These are phyloP conservation scores for Lophium mytilinum DNA, from an alignment of 495 filamentous ascomycete species.

Conservation along the genomic window DNA sequence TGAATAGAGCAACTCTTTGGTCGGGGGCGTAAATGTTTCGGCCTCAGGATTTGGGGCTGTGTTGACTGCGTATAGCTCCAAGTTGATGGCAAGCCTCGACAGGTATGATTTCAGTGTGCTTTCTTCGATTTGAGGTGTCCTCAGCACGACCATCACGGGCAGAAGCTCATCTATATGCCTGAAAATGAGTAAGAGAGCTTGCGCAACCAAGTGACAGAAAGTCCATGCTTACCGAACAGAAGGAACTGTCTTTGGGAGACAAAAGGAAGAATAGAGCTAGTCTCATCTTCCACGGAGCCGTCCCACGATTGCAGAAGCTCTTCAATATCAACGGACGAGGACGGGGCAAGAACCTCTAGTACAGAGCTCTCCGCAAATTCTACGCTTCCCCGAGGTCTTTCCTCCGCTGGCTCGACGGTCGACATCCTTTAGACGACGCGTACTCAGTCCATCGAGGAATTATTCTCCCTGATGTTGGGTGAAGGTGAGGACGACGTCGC, in stretches of 20 bases:
- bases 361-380: constrained; percentile 65
- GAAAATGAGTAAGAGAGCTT: constrained; percentile 53
- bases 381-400: constrained; percentile 16
- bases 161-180: constrained; percentile 68
- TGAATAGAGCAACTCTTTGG: constrained; percentile 57
- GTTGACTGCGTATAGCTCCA: constrained; percentile 67
- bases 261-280: constrained; percentile 25
- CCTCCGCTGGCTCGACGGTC: constrained; percentile 1
- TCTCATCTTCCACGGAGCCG: constrained; percentile 42
- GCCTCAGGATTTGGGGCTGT: constrained; percentile 37
- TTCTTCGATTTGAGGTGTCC: constrained; percentile 56
- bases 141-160: constrained; percentile 62
- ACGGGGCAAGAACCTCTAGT: constrained; percentile 71
- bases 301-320: constrained; percentile 44
- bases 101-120: constrained; percentile 51
- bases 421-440: constrained; percentile 8
- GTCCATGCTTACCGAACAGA: constrained; percentile 58
- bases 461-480: neutral
- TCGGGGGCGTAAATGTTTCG: constrained; percentile 9
- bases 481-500: neutral
- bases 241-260: constrained; percentile 37
- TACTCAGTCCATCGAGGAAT: neutral
- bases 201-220: constrained; percentile 7
- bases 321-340: constrained; percentile 57
- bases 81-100: constrained; percentile 52